Base-by-base conservation (phyloP, 2,329 filamentous ascomycete genomes). In the Waltergamsia citrina region DNA sequence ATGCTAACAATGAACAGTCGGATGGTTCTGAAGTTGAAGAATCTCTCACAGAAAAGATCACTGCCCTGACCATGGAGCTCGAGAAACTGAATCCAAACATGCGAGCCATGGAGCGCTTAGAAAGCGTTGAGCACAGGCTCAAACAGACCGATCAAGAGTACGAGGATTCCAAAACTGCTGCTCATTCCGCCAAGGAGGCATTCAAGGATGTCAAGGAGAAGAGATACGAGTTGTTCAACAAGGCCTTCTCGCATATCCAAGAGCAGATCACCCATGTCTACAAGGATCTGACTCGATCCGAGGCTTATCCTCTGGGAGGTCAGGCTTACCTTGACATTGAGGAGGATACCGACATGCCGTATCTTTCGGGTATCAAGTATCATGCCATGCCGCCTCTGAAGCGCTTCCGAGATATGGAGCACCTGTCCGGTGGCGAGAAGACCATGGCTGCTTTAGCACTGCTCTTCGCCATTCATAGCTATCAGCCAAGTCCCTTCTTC, bases 391-490 rank as follows among this genome's bases (percentile, higher is more conserved):
- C 92, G 15, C 92, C 92, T 2, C 76, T 95, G 41, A 98, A 98
- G 65, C 86, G 92, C 29, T 98, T 98, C 74, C 77, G 92, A 48
- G 93, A 98, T 57, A 98, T 98, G 92, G 92, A 98, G 58, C 92
- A 95, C 54, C 67, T 98, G 8, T 94, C 86, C 2, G 92, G 92
- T 49, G 92, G 92, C 36, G 92, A 98, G 62, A 98, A 98, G 69
- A 98, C 92, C 0, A 98, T 98, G 81, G 92, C 92, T 2, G 92
- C 92, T 11, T 68, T 98, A 25, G 92, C 92, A n/a, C 70, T 98
- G 26, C 72, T 98, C 5, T 98, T 98, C 54, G 92, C 92, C 16
- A 88, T 98, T 37, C 92, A 98, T 65, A 88, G 82, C 39, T 98
- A 90, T 64, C 88, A 95, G 54, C 90, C 92, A 0, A 85, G 78